Evolutionary conservation across 805 yeast species (phyloP).

Genomic region (Ogataea nitratoaversa): DNA sequence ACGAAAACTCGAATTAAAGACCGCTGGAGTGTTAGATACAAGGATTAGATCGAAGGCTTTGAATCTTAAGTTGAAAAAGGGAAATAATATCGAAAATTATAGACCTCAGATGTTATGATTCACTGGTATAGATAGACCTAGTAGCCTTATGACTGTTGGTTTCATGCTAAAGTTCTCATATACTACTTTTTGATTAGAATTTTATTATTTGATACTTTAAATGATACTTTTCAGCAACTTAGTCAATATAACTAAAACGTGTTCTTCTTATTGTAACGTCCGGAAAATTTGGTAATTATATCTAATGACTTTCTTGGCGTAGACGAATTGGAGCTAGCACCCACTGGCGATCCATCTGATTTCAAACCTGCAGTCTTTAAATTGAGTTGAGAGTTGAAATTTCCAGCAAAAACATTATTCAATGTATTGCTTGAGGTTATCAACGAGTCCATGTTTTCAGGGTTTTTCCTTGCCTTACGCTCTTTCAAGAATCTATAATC

Average conservation of each 20-base stretch:
- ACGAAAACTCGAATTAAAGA: constrained; percentile 42
- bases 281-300: constrained; percentile 23
- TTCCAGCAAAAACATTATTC: constrained; percentile 6
- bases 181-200: too few species aligned
- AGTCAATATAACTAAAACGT: background rate
- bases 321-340: constrained; percentile 12
- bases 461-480: background rate
- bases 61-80: constrained; percentile 51
- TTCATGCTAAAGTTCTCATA: too few species aligned
- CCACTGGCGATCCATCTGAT: constrained; percentile 9
- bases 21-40: constrained; percentile 23
- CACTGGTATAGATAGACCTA: too few species aligned
- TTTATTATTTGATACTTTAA: background rate
- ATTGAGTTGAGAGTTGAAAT: constrained; percentile 12
- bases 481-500: constrained; percentile 11
- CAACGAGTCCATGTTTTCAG: background rate
- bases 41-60: constrained; percentile 28
- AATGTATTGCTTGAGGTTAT: background rate
- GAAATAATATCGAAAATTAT: constrained; percentile 74
- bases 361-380: constrained; percentile 10
- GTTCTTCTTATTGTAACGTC: constrained; percentile 15
- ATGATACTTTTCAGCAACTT: too few species aligned
- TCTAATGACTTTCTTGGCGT: constrained; percentile 19
- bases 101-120: constrained; percentile 49
- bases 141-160: too few species aligned